Base-by-base conservation (phyloP, 768 basidiomycete genomes). In the Lactifluus volemus region DNA sequence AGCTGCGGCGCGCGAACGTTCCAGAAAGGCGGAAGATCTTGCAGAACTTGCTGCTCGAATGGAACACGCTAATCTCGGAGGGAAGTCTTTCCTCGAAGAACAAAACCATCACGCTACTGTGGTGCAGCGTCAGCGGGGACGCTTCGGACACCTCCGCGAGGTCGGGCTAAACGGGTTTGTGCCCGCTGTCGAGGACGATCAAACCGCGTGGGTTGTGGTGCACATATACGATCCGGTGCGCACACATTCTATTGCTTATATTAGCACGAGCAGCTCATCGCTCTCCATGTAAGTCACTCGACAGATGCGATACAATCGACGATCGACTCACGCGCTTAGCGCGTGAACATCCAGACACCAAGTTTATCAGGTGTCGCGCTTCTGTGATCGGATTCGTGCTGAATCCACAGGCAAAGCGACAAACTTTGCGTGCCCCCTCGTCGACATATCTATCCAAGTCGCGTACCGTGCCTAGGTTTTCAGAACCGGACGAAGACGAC, bases 351-450 rank as follows among this genome's bases (percentile, higher is more conserved):
- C 81, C 86, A 4, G 73, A 82, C 47, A 87, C 85, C 0, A 93
- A 93, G 69, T 93, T 93, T 67, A 78, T 93, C n/a, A 83, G 88
- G 29, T 84, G 82, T 19, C 81, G 85, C n/a, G 91, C 91, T 6
- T 79, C 83, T 42, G 80, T 84, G 0, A 76, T 93, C 0, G 90
- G 89, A 2, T 90, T 90, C 68, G 84, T 87, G 17, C 77, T 78
- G 0, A 74, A 70, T 14, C 65, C 71, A 38, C 68, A 55, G 15
- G 53, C 55, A 42, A 55, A 60, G 34, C 59, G 52, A 30, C 56
- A 45, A 21, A 53, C 29, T 41, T 49, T 38, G 29, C 67, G 34
- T 42, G 56, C 19, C 39, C 69, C 19, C 21, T 63, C 44, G 57
- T 64, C 65, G 14, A 57, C 54, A 8, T 62, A 57, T 38, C 55